Evolutionary conservation across 495 filamentous ascomycete species (phyloP).

Genomic region (Parathielavia appendiculata): DNA sequence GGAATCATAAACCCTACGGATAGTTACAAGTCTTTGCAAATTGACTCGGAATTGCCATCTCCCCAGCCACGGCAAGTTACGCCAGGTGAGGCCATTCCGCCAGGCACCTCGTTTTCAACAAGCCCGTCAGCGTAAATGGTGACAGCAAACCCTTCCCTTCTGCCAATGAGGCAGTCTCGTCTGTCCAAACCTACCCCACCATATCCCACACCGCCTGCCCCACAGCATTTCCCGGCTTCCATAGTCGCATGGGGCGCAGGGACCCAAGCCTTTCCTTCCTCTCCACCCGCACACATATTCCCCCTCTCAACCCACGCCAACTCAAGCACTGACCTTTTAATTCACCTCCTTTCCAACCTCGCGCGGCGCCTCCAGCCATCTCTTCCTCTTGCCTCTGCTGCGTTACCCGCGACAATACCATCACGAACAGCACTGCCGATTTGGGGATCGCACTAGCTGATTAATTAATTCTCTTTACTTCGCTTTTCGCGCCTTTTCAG

Average conservation of each 20-base stretch:
- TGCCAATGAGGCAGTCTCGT: constrained; percentile 38
- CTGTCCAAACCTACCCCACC: constrained; percentile 24
- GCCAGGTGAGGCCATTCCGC: constrained; percentile 24
- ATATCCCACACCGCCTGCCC: constrained; percentile 19
- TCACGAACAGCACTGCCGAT: constrained; percentile 39
- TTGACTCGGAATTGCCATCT: not conserved
- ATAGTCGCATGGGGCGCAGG: constrained; percentile 30
- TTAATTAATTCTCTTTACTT: constrained; percentile 31
- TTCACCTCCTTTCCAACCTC: constrained; percentile 48
- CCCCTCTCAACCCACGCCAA: constrained; percentile 31
- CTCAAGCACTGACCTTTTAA: constrained; percentile 43
- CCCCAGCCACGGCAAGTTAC: constrained; percentile 30
- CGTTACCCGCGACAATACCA: constrained; percentile 35
- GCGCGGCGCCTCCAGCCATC: constrained; percentile 29
- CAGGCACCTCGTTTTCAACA: constrained; percentile 8
- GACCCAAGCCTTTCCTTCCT: constrained; percentile 29
- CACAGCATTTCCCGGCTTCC: constrained; percentile 20
- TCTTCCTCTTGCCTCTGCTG: constrained; percentile 37
- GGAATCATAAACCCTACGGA: not conserved
- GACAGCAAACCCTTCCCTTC: constrained; percentile 33
- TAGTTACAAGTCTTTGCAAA: not conserved
- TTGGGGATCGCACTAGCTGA: constrained; percentile 42
- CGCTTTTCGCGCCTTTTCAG: constrained; percentile 40
- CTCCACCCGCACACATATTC: constrained; percentile 30
- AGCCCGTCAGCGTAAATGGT: constrained; percentile 23